Conservation (phyloP, 108 stramenopile genomes). For the Cyclotella cryptica region DNA sequence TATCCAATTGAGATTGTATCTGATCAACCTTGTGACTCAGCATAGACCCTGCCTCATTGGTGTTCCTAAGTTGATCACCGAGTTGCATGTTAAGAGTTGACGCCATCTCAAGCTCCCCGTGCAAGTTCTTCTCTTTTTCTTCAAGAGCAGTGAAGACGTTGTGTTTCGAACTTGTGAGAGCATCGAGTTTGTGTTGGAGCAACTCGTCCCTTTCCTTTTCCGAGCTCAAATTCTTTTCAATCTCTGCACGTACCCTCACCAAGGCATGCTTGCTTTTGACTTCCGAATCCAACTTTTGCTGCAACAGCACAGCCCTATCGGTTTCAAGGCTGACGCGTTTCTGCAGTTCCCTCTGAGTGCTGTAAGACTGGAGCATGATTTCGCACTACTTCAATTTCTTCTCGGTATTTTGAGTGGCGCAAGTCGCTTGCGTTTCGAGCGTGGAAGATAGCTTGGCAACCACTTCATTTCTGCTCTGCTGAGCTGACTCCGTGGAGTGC, state of each 20-base stretch:
- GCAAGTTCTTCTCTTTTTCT: constrained; percentile 4
- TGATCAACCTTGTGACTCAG: no score
- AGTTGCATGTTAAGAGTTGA: constrained; percentile 8
- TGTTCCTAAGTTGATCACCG: constrained; percentile 18
- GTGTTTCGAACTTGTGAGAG: no score
- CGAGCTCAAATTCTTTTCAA: constrained; percentile 34
- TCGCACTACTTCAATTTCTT: no score
- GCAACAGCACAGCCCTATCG: constrained; percentile 27
- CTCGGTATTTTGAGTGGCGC: constrained; percentile 9
- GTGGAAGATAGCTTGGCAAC: constrained; percentile 25
- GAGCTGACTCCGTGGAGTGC: not conserved
- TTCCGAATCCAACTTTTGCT: no score
- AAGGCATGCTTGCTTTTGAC: no score
- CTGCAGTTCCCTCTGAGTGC: constrained; percentile 21
- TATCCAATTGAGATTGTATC: no score
- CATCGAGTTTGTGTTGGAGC: constrained; percentile 33
- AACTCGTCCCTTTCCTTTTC: constrained; percentile 35
- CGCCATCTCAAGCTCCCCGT: no score
- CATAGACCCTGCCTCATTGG: no score
- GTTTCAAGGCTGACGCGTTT: constrained; percentile 18
- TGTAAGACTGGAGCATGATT: constrained; percentile 5
- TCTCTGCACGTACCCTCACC: no score
- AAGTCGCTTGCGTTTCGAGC: constrained; percentile 14
- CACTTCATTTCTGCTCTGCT: not conserved
- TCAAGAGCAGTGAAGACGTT: constrained; percentile 14